Conservation (phyloP, 306 rosid species). For the Lotus japonicus region DNA sequence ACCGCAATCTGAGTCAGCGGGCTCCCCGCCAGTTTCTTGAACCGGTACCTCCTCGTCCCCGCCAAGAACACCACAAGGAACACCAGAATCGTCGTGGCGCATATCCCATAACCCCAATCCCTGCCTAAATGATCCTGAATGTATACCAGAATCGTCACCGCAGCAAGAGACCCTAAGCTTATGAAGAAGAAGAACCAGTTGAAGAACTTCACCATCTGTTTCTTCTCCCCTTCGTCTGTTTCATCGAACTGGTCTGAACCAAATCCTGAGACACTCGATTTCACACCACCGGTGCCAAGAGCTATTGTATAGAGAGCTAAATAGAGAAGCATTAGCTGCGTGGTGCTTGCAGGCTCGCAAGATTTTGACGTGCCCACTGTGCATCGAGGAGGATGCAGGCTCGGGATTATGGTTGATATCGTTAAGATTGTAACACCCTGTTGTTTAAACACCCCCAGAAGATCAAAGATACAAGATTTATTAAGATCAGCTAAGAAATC, state of each 20-base stretch:
- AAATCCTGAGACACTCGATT: conserved; percentile 81
- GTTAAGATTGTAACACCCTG: conserved; percentile 83
- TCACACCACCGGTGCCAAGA: conserved; percentile 80
- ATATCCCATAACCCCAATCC: conserved; percentile 81
- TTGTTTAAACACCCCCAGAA: background rate
- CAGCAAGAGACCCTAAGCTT: conserved; percentile 70
- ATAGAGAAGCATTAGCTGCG: conserved; percentile 51
- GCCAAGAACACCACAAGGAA: conserved; percentile 47
- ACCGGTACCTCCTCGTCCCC: conserved; percentile 68
- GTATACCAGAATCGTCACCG: conserved; percentile 77
- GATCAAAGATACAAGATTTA: background rate
- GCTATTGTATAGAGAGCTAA: conserved; percentile 62
- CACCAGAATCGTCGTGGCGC: conserved; percentile 47
- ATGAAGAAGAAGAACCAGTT: conserved; percentile 91
- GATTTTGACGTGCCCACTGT: background rate
- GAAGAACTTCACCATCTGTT: conserved; percentile 58
- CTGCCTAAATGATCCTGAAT: conserved; percentile 72
- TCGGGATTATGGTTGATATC: conserved; percentile 70
- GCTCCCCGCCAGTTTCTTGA: conserved; percentile 69
- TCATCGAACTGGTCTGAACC: conserved; percentile 91
- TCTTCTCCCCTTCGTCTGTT: conserved; percentile 37
- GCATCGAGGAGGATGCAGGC: conserved; percentile 77
- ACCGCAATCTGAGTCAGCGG: conserved; percentile 73
- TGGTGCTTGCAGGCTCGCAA: conserved; percentile 42
- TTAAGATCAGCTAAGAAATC: background rate